These are phyloP conservation scores for Castanea mollissima DNA, from an alignment of 306 rosid genomes.

Conservation along the genomic window DNA sequence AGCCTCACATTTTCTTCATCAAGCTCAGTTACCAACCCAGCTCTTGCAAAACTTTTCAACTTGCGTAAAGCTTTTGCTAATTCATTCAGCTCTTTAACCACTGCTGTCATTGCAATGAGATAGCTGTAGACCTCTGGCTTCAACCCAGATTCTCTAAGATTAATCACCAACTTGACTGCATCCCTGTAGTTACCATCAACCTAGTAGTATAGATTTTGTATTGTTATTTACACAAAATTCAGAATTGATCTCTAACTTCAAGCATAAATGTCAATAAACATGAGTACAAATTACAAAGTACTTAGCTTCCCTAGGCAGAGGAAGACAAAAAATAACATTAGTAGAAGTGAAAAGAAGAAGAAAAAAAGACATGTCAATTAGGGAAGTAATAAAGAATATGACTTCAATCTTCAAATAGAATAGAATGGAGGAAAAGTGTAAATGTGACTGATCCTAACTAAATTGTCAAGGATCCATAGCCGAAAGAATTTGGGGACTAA, in stretches of 20 bases:
- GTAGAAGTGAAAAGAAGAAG: not conserved
- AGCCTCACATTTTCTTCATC: slow-evolving; percentile 56
- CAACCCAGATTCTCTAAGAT: slow-evolving; percentile 78
- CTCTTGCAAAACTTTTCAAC: slow-evolving; percentile 55
- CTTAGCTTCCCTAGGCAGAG: too few relatives aligned
- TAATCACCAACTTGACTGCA: slow-evolving; percentile 73
- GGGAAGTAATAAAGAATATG: too few relatives aligned
- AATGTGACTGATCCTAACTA: too few relatives aligned
- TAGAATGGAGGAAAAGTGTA: too few relatives aligned
- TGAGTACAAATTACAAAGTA: too few relatives aligned
- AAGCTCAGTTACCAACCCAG: slow-evolving; percentile 55
- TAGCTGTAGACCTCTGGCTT: slow-evolving; percentile 90
- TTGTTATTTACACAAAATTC: slow-evolving; percentile 12
- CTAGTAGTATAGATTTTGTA: slow-evolving; percentile 37
- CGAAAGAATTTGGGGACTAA: too few relatives aligned
- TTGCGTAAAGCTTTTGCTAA: slow-evolving; percentile 79
- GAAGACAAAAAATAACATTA: not conserved
- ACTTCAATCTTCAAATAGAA: too few relatives aligned
- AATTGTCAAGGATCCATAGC: too few relatives aligned
- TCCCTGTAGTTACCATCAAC: slow-evolving; percentile 70
- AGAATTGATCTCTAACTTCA: not conserved
- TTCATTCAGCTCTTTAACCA: slow-evolving; percentile 89
- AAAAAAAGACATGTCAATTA: too few relatives aligned
- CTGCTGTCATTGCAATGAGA: slow-evolving; percentile 92
- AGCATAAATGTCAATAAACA: not conserved